Evolutionary conservation across 2,329 filamentous ascomycete species (phyloP), one percentile per base, ranked within the genome.

Genomic region (Didymella glomerata): DNA sequence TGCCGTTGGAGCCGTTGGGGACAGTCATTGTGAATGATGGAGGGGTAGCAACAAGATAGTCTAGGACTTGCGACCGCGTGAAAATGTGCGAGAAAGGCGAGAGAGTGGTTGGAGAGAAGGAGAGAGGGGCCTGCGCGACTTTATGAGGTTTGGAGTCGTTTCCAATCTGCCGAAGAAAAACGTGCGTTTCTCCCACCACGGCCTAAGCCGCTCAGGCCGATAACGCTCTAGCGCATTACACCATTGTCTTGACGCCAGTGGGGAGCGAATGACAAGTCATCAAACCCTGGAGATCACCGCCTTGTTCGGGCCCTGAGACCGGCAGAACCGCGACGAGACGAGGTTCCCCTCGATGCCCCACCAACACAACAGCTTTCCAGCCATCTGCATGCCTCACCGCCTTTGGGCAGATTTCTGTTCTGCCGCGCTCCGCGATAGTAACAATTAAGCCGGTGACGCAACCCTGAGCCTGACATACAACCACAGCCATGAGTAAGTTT

Each of bases 401-500:
- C 45, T 48, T 45, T 46, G 54, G 14, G 13, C 4, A 41, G 18
- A 22, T 41, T 41, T 41, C 38, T 41, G 38, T 41, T 41, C 38
- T 41, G 48, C 48, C 41, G 42, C 46, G 44, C 40, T 47, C 46
- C 41, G 32, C 34, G 36, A 20, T 32, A 38, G 49, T 28, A 30
- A 48, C 38, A 25, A 34, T 30, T 49, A 20, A 28, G 22, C 32
- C 20, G 25, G 56, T 59, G 56, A 54, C 56, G 56, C 56, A 59
- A 48, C 55, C 20, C 25, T 16, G 27, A 18, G 34, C 38, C n/a
- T 41, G 32, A n/a, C 41, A 22, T 25, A 30, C 34, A 50, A 45
- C 47, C 52, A 61, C 66, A 60, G 81, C 59, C 66, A 96, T 96
- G 92, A 94, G 91, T 79, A 97, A 97, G 79, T 98, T 93, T 76